phyloP scores from a whole-genome alignment of 768 basidiomycete species.

The Phaeotremella fagi region DNA sequence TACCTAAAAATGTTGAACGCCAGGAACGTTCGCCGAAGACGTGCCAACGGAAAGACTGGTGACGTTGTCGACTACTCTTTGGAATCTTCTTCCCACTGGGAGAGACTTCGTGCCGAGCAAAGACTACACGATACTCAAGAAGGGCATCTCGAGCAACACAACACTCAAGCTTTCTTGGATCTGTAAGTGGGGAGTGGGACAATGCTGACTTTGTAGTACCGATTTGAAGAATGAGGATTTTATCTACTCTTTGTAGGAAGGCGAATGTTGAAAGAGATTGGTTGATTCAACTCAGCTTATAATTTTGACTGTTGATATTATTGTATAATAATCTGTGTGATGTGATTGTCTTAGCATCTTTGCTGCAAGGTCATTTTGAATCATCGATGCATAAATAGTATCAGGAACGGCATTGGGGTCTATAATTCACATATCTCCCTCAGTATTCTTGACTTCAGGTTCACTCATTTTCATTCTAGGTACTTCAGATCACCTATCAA shows the following conservation, averaged over 20 bases:
- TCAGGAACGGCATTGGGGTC: too few relatives aligned
- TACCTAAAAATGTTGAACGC: constrained; percentile 19
- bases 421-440: too few relatives aligned
- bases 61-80: constrained; percentile 18
- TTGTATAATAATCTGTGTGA: too few relatives aligned
- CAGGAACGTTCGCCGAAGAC: constrained; percentile 10
- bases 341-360: too few relatives aligned
- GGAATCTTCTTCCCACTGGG: constrained; percentile 14
- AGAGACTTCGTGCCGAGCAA: neutral
- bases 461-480: too few relatives aligned
- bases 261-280: too few relatives aligned
- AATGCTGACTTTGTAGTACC: constrained; percentile 1
- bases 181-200: neutral
- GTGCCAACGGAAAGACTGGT: constrained; percentile 19
- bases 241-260: constrained; percentile 25
- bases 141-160: constrained; percentile 15
- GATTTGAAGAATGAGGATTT: constrained; percentile 42
- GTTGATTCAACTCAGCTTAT: too few relatives aligned
- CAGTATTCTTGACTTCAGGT: too few relatives aligned
- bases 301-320: too few relatives aligned
- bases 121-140: neutral
- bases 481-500: too few relatives aligned
- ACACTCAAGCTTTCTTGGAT: constrained; percentile 23
- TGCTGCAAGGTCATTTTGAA: too few relatives aligned
- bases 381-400: too few relatives aligned